Conservation (phyloP, 495 filamentous ascomycete species). For the Sordaria brevicollis region DNA sequence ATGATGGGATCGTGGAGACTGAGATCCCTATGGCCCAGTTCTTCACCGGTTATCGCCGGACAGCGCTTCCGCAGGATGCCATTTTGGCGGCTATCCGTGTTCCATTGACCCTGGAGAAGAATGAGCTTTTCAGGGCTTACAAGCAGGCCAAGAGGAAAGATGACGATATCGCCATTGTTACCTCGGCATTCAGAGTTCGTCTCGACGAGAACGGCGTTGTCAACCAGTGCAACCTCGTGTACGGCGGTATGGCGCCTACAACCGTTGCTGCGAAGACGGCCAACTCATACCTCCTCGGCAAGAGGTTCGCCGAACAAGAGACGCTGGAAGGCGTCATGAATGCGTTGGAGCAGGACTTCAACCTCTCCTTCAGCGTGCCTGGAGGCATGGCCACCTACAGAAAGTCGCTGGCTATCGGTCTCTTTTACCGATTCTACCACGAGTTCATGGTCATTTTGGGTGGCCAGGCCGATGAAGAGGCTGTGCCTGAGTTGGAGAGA, state of each 20-base stretch:
- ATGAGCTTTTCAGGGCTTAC: slow-evolving; percentile 67
- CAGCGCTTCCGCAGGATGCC: slow-evolving; percentile 69
- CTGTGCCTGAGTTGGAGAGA: slow-evolving; percentile 56
- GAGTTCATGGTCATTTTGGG: slow-evolving; percentile 42
- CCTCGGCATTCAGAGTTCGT: slow-evolving; percentile 63
- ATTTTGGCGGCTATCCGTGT: slow-evolving; percentile 83
- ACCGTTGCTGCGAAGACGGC: slow-evolving; percentile 77
- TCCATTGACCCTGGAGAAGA: slow-evolving; percentile 56
- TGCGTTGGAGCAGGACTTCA: slow-evolving; percentile 76
- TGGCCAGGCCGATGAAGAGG: slow-evolving; percentile 45
- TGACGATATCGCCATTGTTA: slow-evolving; percentile 95
- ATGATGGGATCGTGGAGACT: slow-evolving; percentile 35
- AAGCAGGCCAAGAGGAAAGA: slow-evolving; percentile 96
- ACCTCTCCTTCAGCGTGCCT: slow-evolving; percentile 74
- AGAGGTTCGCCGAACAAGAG: slow-evolving; percentile 65
- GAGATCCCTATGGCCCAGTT: slow-evolving; percentile 87
- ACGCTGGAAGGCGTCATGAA: slow-evolving; percentile 84
- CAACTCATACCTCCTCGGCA: slow-evolving; percentile 58
- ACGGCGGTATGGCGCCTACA: slow-evolving; percentile 82
- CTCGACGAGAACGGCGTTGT: slow-evolving; percentile 57
- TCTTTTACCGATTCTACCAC: slow-evolving; percentile 87
- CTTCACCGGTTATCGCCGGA: slow-evolving; percentile 84
- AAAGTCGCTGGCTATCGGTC: slow-evolving; percentile 76
- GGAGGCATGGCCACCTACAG: slow-evolving; percentile 95
- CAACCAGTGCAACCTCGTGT: slow-evolving; percentile 63